Conservation (phyloP, 306 rosid species). For the Geum urbanum region DNA sequence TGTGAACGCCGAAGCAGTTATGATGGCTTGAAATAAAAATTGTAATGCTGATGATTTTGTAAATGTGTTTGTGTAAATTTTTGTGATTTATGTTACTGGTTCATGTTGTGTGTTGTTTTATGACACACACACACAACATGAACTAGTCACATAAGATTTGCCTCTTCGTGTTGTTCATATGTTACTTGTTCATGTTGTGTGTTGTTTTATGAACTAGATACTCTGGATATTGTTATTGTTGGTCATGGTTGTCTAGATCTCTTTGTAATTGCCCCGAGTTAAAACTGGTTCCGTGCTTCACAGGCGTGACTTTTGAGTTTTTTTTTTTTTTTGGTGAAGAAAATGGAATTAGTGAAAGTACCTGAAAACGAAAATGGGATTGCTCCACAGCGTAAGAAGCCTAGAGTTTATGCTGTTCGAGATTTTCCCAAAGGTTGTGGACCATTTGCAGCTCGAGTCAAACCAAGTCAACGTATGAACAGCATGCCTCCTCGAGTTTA, state of each 20-base stretch:
- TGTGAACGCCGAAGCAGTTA: too few relatives aligned
- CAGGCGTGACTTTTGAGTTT: neutral
- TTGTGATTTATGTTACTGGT: neutral
- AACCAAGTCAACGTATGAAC: neutral
- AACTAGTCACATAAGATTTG: too few relatives aligned
- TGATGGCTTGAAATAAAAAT: too few relatives aligned
- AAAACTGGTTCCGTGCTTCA: neutral
- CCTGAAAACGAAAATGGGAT: neutral
- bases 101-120: neutral
- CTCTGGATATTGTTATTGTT: neutral
- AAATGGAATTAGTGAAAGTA: neutral
- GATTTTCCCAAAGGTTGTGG: constrained; percentile 9
- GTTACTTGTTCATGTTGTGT: neutral
- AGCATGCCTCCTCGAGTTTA: neutral
- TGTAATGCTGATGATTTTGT: too few relatives aligned
- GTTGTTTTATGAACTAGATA: neutral
- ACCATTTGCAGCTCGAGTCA: neutral
- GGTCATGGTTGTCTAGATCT: neutral
- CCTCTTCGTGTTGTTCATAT: too few relatives aligned
- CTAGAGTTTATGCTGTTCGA: neutral
- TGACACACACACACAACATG: too few relatives aligned
- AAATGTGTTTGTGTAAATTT: too few relatives aligned
- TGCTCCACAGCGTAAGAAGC: neutral
- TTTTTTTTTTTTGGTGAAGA: neutral
- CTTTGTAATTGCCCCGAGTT: too few relatives aligned